phyloP scores from a whole-genome alignment of 179 eudicot genomes.

The Silene coronaria region DNA sequence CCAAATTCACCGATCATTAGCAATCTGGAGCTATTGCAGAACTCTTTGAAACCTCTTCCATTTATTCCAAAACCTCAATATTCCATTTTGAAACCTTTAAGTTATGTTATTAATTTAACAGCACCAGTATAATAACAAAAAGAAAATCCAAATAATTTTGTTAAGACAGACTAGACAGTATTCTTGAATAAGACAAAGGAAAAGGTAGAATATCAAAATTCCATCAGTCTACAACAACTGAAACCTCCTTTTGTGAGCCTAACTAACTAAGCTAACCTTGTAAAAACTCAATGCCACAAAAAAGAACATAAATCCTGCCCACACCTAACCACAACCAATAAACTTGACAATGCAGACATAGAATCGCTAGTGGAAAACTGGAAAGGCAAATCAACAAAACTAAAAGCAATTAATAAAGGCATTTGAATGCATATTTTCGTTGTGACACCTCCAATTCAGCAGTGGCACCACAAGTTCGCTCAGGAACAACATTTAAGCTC shows the following conservation, averaged over 20 bases:
- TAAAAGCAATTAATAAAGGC: no score
- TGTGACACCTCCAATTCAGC: background rate
- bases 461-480: background rate
- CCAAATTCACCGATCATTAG: background rate
- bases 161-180: background rate
- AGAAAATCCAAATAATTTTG: background rate
- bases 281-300: background rate
- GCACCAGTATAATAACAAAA: background rate
- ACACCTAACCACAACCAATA: background rate
- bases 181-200: background rate
- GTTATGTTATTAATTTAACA: background rate
- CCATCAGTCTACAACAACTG: no score
- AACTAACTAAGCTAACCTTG: background rate
- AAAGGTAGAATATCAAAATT: background rate
- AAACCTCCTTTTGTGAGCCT: no score
- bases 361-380: no score
- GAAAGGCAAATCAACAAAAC: no score
- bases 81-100: background rate
- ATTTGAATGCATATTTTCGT: background rate
- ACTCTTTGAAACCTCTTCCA: background rate
- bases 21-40: background rate
- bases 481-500: background rate
- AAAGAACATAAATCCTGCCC: background rate
- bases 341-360: background rate
- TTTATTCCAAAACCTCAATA: constrained; percentile 1